Evolutionary conservation across 208 protist species (phyloP).

Genomic region (Borovskyia barvae): DNA sequence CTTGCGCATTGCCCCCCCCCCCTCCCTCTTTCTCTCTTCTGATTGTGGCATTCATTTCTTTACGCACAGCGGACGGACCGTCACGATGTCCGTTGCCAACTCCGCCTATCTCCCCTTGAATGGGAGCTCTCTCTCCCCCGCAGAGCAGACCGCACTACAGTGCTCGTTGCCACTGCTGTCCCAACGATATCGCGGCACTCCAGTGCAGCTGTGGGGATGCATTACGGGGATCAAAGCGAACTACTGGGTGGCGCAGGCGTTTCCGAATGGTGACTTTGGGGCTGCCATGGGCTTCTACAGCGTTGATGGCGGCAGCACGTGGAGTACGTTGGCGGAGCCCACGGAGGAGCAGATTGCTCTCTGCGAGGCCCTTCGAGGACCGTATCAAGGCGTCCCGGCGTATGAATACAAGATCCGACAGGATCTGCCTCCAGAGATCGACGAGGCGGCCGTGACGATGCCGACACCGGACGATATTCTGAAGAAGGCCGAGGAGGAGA

Average conservation of each 20-base stretch:
- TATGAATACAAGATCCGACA: slow-evolving; percentile 87
- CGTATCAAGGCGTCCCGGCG: slow-evolving; percentile 74
- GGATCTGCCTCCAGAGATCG: slow-evolving; percentile 69
- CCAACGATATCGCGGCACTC: slow-evolving; percentile 46
- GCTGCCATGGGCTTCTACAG: slow-evolving; percentile 71
- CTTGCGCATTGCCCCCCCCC: too few relatives aligned
- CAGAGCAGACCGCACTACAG: slow-evolving; percentile 74
- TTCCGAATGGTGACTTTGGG: slow-evolving; percentile 56
- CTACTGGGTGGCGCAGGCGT: slow-evolving; percentile 80
- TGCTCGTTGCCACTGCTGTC: slow-evolving; percentile 79
- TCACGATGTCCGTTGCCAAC: slow-evolving; percentile 64
- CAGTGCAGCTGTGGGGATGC: slow-evolving; percentile 81
- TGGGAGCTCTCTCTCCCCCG: slow-evolving; percentile 51
- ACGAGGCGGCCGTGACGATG: slow-evolving; percentile 50
- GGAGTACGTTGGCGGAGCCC: slow-evolving; percentile 53
- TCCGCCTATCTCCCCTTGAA: slow-evolving; percentile 57
- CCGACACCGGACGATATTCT: slow-evolving; percentile 47
- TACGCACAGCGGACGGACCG: too few relatives aligned
- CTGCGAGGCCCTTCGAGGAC: slow-evolving; percentile 81
- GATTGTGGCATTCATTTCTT: slow-evolving; percentile 3
- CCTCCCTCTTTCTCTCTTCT: slow-evolving; percentile 2
- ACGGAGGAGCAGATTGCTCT: slow-evolving; percentile 71
- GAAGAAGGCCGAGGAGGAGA: slow-evolving; percentile 38
- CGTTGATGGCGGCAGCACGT: slow-evolving; percentile 77
- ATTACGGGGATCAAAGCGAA: slow-evolving; percentile 58